A percentile compares a stretch with the other conserved stretches of the same genome.
Evolutionary conservation across 164 flowering plant species (phyloP).

Genomic region (Liquidambar formosana): DNA sequence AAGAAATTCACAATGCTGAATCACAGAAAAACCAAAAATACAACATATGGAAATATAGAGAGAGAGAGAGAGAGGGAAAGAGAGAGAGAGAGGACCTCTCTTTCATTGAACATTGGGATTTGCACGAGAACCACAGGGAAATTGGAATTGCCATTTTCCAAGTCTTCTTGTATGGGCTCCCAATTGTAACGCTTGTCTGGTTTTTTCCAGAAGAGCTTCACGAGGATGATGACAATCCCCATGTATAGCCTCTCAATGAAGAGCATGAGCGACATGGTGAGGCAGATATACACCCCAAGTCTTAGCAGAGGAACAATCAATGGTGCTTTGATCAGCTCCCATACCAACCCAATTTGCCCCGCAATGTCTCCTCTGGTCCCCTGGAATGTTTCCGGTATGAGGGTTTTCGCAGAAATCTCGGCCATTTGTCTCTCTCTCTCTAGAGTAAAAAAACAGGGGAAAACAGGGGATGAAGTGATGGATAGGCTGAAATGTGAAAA

Average conservation of each 20-base stretch:
- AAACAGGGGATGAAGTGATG: constrained; percentile 9
- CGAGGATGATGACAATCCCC: constrained; percentile 79
- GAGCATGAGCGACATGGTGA: constrained; percentile 83
- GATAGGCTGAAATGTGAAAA: too few relatives aligned
- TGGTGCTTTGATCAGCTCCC: constrained; percentile 70
- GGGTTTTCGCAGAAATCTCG: constrained; percentile 15
- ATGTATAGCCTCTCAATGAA: constrained; percentile 86
- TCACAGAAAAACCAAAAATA: not conserved
- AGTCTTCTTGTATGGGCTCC: constrained; percentile 71
- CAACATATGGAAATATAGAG: not conserved
- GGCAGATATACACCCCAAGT: constrained; percentile 46
- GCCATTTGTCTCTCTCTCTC: constrained; percentile 31
- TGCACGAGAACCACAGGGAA: constrained; percentile 85
- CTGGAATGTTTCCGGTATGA: constrained; percentile 55
- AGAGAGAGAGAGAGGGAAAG: not conserved
- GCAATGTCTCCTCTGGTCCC: constrained; percentile 49
- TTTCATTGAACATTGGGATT: constrained; percentile 90
- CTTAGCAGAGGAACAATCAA: constrained; percentile 70
- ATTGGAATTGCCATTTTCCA: constrained; percentile 61
- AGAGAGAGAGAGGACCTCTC: constrained; percentile 51
- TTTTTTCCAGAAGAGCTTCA: constrained; percentile 82
- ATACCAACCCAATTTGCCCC: constrained; percentile 55
- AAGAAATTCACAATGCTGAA: not conserved
- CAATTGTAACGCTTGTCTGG: constrained; percentile 89
- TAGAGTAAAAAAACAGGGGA: constrained; percentile 11